Conservation (phyloP, 1,284 basidiomycete species). For the Ceratobasidium sp. region DNA sequence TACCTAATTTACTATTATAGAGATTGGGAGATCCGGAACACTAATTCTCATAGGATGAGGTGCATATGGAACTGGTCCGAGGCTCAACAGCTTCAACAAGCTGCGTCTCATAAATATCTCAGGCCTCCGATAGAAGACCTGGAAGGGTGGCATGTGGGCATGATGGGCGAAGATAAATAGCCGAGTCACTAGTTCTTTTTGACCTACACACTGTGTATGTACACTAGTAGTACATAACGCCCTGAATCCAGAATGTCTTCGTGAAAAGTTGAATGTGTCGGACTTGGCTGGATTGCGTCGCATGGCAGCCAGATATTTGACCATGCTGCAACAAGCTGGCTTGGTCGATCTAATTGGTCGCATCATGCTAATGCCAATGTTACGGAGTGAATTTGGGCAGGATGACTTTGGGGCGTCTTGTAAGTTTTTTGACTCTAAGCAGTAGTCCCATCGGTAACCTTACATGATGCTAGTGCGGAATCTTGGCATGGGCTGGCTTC, state of each 20-base stretch:
- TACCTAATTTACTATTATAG: not conserved
- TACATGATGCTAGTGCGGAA: not conserved
- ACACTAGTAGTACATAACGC: not conserved
- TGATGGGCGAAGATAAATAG: not conserved
- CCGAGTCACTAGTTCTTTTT: no score
- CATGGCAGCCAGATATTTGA: not conserved
- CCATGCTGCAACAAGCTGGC: not conserved
- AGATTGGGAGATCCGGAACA: not conserved
- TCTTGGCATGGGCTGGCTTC: not conserved
- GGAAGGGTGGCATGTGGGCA: conserved; percentile 1
- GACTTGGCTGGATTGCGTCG: not conserved
- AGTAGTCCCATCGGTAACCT: no score
- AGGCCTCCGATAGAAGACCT: not conserved
- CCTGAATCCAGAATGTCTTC: no score
- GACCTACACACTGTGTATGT: not conserved
- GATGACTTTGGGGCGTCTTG: not conserved
- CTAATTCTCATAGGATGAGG: not conserved
- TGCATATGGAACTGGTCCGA: not conserved
- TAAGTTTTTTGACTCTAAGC: no score
- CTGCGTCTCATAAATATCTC: no score
- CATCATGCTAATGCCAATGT: not conserved
- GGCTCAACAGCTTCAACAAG: not conserved
- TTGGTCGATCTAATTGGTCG: not conserved
- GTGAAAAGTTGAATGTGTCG: no score
- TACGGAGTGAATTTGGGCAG: not conserved